Conservation (phyloP, 352 stramenopile species). For the Phytophthora pini region DNA sequence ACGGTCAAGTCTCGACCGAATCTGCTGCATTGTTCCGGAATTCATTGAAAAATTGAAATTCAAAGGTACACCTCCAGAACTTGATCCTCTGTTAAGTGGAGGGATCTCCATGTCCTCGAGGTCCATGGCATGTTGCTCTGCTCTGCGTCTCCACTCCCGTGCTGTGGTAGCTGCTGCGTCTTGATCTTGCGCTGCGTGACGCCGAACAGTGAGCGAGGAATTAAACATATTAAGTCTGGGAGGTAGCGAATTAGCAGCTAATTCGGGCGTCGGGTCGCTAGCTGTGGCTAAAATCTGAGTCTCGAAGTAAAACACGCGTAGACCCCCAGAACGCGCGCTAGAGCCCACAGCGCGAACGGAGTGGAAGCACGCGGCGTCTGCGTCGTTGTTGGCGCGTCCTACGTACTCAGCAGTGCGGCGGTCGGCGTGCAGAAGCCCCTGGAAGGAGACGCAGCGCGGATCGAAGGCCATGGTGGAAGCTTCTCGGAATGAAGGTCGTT, state of each 20-base stretch:
- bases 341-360: conserved; percentile 30
- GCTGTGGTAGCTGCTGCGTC: conserved; percentile 7
- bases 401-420: conserved; percentile 65
- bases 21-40: conserved; percentile 47
- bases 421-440: conserved; percentile 66
- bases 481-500: conserved; percentile 39
- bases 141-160: conserved; percentile 17
- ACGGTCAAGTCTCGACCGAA: conserved; percentile 49
- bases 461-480: conserved; percentile 38
- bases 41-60: conserved; percentile 56
- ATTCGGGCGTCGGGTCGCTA: conserved; percentile 22
- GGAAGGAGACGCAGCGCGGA: conserved; percentile 44
- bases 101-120: conserved; percentile 27
- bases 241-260: conserved; percentile 31
- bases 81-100: neutral
- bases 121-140: conserved; percentile 33
- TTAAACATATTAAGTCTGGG: too few relatives aligned
- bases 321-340: neutral
- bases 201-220: neutral
- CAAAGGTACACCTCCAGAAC: conserved; percentile 12
- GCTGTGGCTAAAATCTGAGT: conserved; percentile 51
- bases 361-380: conserved; percentile 63
- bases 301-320: conserved; percentile 68
- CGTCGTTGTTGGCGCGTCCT: conserved; percentile 52
- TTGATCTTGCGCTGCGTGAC: conserved; percentile 12